Evolutionary conservation across 768 basidiomycete species (phyloP).

Genomic region (Exidia glandulosa): DNA sequence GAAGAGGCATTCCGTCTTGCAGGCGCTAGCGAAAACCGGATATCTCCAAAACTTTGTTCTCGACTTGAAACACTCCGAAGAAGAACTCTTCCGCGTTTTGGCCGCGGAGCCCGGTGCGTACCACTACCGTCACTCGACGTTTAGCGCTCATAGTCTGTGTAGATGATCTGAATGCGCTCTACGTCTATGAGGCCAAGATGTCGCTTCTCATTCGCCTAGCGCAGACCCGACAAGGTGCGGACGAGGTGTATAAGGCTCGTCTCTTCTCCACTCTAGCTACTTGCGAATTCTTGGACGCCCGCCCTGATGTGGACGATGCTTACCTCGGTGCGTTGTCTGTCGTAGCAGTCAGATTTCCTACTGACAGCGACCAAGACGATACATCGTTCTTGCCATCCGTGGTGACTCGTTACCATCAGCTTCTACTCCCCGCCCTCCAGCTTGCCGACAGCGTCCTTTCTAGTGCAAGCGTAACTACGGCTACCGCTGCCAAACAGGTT

Average conservation of each 20-base stretch:
- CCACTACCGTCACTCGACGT: background rate
- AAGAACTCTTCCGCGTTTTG: slow-evolving; percentile 59
- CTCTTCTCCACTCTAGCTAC: slow-evolving; percentile 62
- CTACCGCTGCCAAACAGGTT: slow-evolving; percentile 61
- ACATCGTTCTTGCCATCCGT: slow-evolving; percentile 84
- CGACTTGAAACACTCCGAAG: slow-evolving; percentile 75
- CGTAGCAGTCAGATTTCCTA: background rate
- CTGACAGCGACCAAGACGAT: slow-evolving; percentile 39
- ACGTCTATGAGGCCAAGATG: slow-evolving; percentile 93
- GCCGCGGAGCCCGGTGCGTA: slow-evolving; percentile 80
- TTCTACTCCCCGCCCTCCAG: slow-evolving; percentile 80
- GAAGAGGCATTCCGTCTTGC: slow-evolving; percentile 51
- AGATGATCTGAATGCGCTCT: slow-evolving; percentile 86
- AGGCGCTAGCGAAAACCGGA: slow-evolving; percentile 57
- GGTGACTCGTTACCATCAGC: slow-evolving; percentile 81
- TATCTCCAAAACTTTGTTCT: slow-evolving; percentile 72
- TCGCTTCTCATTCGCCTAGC: slow-evolving; percentile 78
- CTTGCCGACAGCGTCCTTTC: slow-evolving; percentile 67
- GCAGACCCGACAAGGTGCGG: slow-evolving; percentile 73
- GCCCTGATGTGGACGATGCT: slow-evolving; percentile 72
- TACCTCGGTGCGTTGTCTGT: slow-evolving; percentile 51
- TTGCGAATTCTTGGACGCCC: slow-evolving; percentile 79
- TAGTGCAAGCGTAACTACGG: slow-evolving; percentile 59
- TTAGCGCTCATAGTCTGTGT: background rate
- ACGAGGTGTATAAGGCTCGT: slow-evolving; percentile 70